Evolutionary conservation across 345 rosid genomes (phyloP), one percentile per base, ranked within the genome.

Genomic region (Microcos paniculata): DNA sequence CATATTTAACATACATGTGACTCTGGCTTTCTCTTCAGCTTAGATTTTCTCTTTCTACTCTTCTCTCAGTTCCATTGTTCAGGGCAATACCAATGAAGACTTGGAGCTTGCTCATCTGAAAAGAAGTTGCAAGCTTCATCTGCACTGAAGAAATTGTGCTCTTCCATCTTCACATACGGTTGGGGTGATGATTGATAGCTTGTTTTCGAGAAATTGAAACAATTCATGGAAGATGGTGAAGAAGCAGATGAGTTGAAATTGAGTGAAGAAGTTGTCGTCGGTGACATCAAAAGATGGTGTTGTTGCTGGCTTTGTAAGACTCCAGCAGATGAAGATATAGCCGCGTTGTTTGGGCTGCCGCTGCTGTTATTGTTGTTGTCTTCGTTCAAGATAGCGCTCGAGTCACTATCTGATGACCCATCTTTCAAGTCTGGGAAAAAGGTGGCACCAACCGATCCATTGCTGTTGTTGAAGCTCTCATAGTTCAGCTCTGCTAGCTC

Each of bases 371-470:
- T 30, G 40, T 49, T 51, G 81, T 85, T 90, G 49, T 91, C 93
- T 28, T 91, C 97, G 64, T 90, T 95, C 30, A 95, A 68, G 76
- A 95, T 82, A 0, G 97, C 99, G 68, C 98, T 90, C 4, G 97
- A 90, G 68, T 92, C 98, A 48, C 99, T 93, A 43, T 93, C 99
- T 0, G 99, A 91, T 1, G 96, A 91, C 70, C 96, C 98, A 24
- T 89, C 97, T 78, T 84, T 85, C 74, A 81, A 67, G 73, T 87
- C 91, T 0, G 89, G 85, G 78, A 87, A 89, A 19, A 89, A 75
- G 58, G 43, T 49, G 26, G 59, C 45, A 0, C 43, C 61, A 12
- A n/a, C n/a, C n/a, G n/a, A n/a, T n/a, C 73, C 73, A 52, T 31
- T 70, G 43, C 24, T 48, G 57, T 12, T 28, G 42, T 68, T 70